phyloP scores from a whole-genome alignment of 495 filamentous ascomycete genomes.

The Hypoxylon perforatum region DNA sequence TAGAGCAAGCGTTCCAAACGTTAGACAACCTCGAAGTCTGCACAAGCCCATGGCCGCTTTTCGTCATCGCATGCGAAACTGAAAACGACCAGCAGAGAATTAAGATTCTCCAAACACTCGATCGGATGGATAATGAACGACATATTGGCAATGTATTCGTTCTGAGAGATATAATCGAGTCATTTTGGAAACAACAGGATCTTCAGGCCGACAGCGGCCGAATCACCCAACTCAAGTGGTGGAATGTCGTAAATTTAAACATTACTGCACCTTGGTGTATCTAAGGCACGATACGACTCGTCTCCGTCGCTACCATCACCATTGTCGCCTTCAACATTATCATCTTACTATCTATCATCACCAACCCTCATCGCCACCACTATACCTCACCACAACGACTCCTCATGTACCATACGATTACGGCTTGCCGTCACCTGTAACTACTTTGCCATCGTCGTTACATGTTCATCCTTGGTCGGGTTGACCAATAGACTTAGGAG shows the following conservation, averaged over 20 bases:
- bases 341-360: not conserved
- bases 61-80: slow-evolving; percentile 51
- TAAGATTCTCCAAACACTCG: slow-evolving; percentile 44
- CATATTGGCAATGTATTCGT: slow-evolving; percentile 51
- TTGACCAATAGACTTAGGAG: slow-evolving; percentile 63
- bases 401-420: not conserved
- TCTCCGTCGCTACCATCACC: slow-evolving; percentile 2
- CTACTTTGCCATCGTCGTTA: slow-evolving; percentile 47
- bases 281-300: slow-evolving; percentile 16
- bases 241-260: slow-evolving; percentile 47
- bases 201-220: slow-evolving; percentile 47
- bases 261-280: slow-evolving; percentile 49
- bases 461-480: slow-evolving; percentile 43
- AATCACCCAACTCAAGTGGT: slow-evolving; percentile 44
- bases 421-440: not conserved
- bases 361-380: not conserved
- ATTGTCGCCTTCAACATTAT: slow-evolving; percentile 1
- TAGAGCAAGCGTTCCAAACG: slow-evolving; percentile 41
- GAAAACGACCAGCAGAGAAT: slow-evolving; percentile 49
- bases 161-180: slow-evolving; percentile 49
- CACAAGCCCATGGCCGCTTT: slow-evolving; percentile 52
- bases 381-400: not conserved
- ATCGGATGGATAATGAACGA: slow-evolving; percentile 48
- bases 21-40: slow-evolving; percentile 43
- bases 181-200: slow-evolving; percentile 51